Conservation (phyloP, 1,139 yeast genomes). For the Waltiozyma solani region DNA sequence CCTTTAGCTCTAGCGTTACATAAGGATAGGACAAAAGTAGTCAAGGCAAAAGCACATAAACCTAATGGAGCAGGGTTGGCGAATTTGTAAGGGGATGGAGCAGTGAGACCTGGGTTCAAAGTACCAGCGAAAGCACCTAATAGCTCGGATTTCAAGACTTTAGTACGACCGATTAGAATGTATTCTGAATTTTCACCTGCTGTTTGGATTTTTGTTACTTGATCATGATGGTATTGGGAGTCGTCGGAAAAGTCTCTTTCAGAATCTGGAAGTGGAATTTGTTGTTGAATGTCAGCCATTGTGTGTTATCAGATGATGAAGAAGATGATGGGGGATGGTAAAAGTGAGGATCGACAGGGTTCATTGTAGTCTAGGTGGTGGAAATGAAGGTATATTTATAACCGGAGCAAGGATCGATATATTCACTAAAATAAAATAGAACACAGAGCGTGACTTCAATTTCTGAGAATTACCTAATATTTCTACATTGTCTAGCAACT, state of each 20-base stretch:
- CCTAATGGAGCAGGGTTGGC: slow-evolving; percentile 71
- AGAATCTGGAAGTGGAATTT: neutral
- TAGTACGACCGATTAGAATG: slow-evolving; percentile 63
- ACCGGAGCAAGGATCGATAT: too few relatives aligned
- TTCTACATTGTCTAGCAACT: too few relatives aligned
- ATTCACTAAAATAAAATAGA: too few relatives aligned
- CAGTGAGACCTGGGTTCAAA: slow-evolving; percentile 46
- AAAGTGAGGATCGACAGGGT: too few relatives aligned
- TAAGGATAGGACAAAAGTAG: slow-evolving; percentile 55
- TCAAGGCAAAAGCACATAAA: slow-evolving; percentile 53
- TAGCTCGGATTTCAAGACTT: slow-evolving; percentile 48
- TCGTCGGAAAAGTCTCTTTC: neutral
- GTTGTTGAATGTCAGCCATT: neutral
- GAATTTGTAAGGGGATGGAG: slow-evolving; percentile 27
- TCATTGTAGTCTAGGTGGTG: too few relatives aligned
- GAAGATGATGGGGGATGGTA: too few relatives aligned
- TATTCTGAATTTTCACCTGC: slow-evolving; percentile 40
- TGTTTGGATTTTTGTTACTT: slow-evolving; percentile 22
- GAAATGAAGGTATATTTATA: too few relatives aligned
- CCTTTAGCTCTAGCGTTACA: slow-evolving; percentile 41
- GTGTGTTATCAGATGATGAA: too few relatives aligned
- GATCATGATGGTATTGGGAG: slow-evolving; percentile 2
- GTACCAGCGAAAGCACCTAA: slow-evolving; percentile 52
- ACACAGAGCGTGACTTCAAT: too few relatives aligned
- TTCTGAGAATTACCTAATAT: too few relatives aligned